Evolutionary conservation across 352 stramenopile genomes (phyloP).

Genomic region (Phytopythium boreale): DNA sequence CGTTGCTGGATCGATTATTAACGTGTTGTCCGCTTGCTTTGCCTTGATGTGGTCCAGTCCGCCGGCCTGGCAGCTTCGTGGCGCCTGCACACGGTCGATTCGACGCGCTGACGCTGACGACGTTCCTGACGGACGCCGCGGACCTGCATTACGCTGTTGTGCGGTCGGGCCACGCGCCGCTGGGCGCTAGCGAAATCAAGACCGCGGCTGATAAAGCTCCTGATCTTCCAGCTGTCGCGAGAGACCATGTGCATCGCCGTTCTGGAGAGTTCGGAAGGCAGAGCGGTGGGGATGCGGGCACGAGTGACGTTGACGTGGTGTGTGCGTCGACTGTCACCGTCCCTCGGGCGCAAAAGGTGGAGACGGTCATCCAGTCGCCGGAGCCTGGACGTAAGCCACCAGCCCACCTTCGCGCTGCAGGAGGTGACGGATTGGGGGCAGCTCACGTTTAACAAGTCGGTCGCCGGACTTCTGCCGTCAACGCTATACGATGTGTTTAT

Average conservation of each 20-base stretch:
- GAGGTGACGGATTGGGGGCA: constrained; percentile 19
- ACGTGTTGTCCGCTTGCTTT: too few species aligned
- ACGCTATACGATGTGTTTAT: constrained; percentile 62
- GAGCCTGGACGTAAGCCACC: constrained; percentile 9
- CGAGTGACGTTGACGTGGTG: constrained; percentile 5
- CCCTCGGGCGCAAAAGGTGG: constrained; percentile 47
- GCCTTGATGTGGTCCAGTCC: not conserved
- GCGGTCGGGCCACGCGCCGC: constrained; percentile 22
- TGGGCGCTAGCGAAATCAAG: constrained; percentile 55
- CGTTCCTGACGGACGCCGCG: constrained; percentile 64
- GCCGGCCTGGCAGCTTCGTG: constrained; percentile 47
- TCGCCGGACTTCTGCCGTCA: constrained; percentile 31
- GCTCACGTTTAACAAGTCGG: constrained; percentile 20
- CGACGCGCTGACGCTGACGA: constrained; percentile 60
- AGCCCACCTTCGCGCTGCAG: constrained; percentile 26
- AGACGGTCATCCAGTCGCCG: constrained; percentile 31
- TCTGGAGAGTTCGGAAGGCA: not conserved
- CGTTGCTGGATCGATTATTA: too few species aligned
- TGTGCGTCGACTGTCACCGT: constrained; percentile 45
- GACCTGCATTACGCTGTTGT: constrained; percentile 75
- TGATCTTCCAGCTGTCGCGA: not conserved
- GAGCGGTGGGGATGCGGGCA: not conserved
- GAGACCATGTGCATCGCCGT: not conserved
- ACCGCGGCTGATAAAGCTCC: constrained; percentile 19
- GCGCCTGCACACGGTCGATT: constrained; percentile 36